Conservation (phyloP, 768 basidiomycete genomes). For the Boletellus sp. region DNA sequence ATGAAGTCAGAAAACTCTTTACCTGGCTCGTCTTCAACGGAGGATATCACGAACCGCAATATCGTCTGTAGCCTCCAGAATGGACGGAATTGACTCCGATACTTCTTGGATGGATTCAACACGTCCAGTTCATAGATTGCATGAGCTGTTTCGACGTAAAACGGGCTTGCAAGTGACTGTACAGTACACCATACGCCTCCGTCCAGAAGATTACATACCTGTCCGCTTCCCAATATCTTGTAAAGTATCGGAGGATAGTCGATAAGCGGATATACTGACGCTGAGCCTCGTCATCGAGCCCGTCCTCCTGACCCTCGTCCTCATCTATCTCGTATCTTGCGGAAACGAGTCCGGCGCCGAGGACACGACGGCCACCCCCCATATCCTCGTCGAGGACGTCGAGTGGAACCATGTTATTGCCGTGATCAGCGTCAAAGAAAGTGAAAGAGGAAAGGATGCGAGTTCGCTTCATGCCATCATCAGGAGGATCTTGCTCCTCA, state of each 20-base stretch:
- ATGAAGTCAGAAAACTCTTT: constrained; percentile 37
- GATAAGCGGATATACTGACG: constrained; percentile 44
- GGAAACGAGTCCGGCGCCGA: constrained; percentile 53
- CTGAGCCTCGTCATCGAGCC: constrained; percentile 31
- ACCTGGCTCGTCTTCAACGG: constrained; percentile 21
- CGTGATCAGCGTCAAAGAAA: constrained; percentile 53
- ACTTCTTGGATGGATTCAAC: constrained; percentile 40
- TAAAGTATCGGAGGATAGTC: constrained; percentile 43
- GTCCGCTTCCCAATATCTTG: constrained; percentile 48
- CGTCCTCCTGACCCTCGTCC: constrained; percentile 61
- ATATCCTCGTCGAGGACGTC: constrained; percentile 45
- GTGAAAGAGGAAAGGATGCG: constrained; percentile 55
- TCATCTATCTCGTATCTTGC: constrained; percentile 52
- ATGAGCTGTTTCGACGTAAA: constrained; percentile 61
- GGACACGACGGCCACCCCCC: constrained; percentile 38
- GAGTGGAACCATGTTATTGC: constrained; percentile 46
- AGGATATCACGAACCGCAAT: constrained; percentile 45
- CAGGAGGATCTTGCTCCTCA: constrained; percentile 37
- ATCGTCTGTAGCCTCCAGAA: constrained; percentile 53
- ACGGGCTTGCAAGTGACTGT: constrained; percentile 40
- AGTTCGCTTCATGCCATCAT: constrained; percentile 47
- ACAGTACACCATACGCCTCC: not conserved
- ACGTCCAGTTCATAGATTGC: constrained; percentile 59
- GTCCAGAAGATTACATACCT: constrained; percentile 42
- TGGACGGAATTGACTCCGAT: constrained; percentile 37